Base-by-base conservation (phyloP, 2,329 filamentous ascomycete genomes). In the Tolypocladium sp. region DNA sequence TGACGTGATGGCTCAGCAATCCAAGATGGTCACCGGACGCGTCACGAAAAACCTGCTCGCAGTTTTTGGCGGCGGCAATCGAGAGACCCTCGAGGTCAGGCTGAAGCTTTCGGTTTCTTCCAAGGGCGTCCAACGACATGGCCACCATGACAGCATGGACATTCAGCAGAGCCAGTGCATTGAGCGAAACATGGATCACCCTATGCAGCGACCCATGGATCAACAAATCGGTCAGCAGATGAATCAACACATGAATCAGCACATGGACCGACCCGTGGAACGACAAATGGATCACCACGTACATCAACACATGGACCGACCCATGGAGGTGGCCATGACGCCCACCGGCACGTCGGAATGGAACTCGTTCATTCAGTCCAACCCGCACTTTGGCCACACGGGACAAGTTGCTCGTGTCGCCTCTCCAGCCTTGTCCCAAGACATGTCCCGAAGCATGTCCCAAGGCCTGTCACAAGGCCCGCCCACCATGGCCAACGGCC, bases 11-110 rank as follows among this genome's bases (percentile, higher is more conserved):
- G 33, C 79, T 56, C 80, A 85, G 59, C 81, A 87, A 65, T 85
- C 85, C 15, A 85, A 88, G 69, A 79, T 92, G 74, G 88, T 99
- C 63, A 97, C 93, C 9, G 94, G 94, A 59, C 88, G 92, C 40
- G 90, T 99, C 58, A 91, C 90, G 68, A 91, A 89, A 70, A 97
- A 96, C 70, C 76, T 92, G 52, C 79, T 96, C 53, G 90, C 89
- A 12, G 79, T 97, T 30, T 96, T 97, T 70, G 87, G 86, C 44
- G 91, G 89, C 67, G 91, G 90, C 38, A 82, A 88, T 61, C 89
- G 88, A 65, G 92, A 97, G 74, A 97, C 90, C 0, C 77, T 99
- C 60, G 94, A 99, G 75, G 93, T 99, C 64, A 96, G 89, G 72
- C 80, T 99, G 62, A 92, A 91, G 69, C 80, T 99, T 59, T 88